A percentile compares a stretch with the other conserved stretches of the same genome.
Conservation (phyloP, 495 filamentous ascomycete species). For the Oleoguttula mirabilis region DNA sequence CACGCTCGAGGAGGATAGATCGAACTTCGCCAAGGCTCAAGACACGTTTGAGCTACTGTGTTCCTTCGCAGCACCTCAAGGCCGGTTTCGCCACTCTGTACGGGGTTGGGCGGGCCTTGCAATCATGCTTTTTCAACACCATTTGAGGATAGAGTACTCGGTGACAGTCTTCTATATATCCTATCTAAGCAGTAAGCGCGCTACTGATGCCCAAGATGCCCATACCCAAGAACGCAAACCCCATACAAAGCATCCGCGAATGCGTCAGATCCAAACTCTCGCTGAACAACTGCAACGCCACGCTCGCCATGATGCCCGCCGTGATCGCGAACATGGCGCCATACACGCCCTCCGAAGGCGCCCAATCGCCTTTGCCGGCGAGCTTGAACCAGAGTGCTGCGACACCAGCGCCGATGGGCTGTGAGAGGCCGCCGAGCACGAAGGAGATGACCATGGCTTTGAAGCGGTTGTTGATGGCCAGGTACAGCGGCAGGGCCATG, state of each 20-base stretch:
- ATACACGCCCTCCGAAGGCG: constrained; percentile 55
- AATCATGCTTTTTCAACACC: too few relatives aligned
- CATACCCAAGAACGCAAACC: constrained; percentile 85
- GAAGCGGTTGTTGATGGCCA: constrained; percentile 62
- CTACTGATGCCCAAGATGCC: constrained; percentile 73
- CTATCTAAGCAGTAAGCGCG: constrained; percentile 75
- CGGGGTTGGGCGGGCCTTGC: too few relatives aligned
- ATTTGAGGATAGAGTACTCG: too few relatives aligned
- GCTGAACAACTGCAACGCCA: constrained; percentile 77
- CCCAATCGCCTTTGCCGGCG: constrained; percentile 30
- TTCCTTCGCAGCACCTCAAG: too few relatives aligned
- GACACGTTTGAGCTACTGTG: too few relatives aligned
- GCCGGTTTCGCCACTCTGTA: too few relatives aligned
- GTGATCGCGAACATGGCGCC: constrained; percentile 82
- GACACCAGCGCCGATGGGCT: constrained; percentile 73
- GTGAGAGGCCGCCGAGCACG: constrained; percentile 71
- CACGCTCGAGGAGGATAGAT: too few relatives aligned
- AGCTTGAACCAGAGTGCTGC: constrained; percentile 71
- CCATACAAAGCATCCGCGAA: constrained; percentile 63
- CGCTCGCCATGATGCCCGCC: constrained; percentile 87
- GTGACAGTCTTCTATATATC: too few relatives aligned
- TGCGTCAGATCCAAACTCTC: constrained; percentile 77
- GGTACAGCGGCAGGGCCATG: constrained; percentile 80
- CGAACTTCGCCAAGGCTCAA: too few relatives aligned
- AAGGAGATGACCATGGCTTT: constrained; percentile 77